Base-by-base conservation (phyloP, 108 stramenopile genomes). In the Thalassiosira profunda region DNA sequence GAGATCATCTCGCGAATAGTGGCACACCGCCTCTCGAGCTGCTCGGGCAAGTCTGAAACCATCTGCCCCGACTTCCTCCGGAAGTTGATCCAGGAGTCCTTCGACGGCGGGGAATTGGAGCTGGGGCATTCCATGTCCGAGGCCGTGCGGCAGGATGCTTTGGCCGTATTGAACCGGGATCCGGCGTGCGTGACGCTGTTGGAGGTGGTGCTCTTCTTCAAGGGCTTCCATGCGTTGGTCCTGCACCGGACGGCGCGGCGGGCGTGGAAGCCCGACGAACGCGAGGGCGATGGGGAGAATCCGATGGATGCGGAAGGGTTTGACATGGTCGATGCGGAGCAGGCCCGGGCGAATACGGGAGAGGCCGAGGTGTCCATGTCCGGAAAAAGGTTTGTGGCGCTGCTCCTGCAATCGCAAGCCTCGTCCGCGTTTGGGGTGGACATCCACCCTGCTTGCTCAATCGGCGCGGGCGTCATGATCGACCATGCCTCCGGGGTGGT, bases 171-270 rank as follows among this genome's bases (percentile, higher is more conserved):
- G n/a, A 85, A 89, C 58, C 64, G 87, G 2, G 91, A 92, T 64
- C 91, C 91, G 3, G 91, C 91, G 28, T 88, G 87, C 38, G 76
- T 70, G 6, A 79, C 46, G 37, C 53, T 87, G 35, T 52, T 54
- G 5, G 74, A 75, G 35, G 74, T 86, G 0, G 81, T 91, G 48
- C 48, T 96, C 29, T 93, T 92, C 61, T 93, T 96, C 65, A 96
- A 96, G 62, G 96, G 96, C 33, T 95, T 97, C 75, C 93, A 92
- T 52, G 90, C 96, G n/a, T 57, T 93, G 26, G 86, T 88, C 58
- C 82, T 87, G 17, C 85, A 97, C 54, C 89, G 96, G 4, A 94
- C 91, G 1, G 85, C 85, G 21, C 63, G 86, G 44, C 79, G 71
- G 55, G 70, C 93, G 44, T 96, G 90, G 87, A 80, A 84, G 45